Evolutionary conservation across 345 rosid species (phyloP).

Genomic region (Trapa incisa): DNA sequence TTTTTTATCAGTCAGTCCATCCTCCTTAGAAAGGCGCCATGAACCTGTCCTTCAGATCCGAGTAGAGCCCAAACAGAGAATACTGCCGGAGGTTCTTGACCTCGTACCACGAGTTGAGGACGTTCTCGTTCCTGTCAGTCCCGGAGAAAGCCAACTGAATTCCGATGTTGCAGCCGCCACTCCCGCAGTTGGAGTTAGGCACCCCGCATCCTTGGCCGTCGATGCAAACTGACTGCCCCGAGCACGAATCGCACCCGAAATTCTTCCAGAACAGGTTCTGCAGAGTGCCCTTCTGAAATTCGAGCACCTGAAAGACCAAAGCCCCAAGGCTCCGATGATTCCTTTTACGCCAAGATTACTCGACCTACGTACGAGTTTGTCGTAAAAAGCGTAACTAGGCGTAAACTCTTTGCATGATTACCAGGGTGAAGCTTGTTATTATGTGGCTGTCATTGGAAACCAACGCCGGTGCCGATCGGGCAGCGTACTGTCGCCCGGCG

Average conservation of each 20-base stretch:
- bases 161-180: slow-evolving; percentile 40
- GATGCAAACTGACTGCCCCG: slow-evolving; percentile 35
- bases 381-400: too few relatives aligned
- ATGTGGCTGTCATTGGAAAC: slow-evolving; percentile 52
- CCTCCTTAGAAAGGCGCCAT: neutral
- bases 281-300: slow-evolving; percentile 69
- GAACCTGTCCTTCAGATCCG: slow-evolving; percentile 24
- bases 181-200: slow-evolving; percentile 42
- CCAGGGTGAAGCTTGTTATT: slow-evolving; percentile 80
- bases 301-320: slow-evolving; percentile 43
- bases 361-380: too few relatives aligned
- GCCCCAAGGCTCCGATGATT: neutral
- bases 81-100: slow-evolving; percentile 48
- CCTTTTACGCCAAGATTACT: too few relatives aligned
- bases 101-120: slow-evolving; percentile 84
- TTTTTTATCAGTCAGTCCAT: too few relatives aligned
- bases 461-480: slow-evolving; percentile 61
- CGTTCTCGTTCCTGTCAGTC: slow-evolving; percentile 59
- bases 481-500: slow-evolving; percentile 86
- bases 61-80: slow-evolving; percentile 50
- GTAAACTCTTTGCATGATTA: slow-evolving; percentile 12
- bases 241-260: slow-evolving; percentile 60
- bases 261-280: slow-evolving; percentile 70
- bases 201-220: slow-evolving; percentile 56
- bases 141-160: slow-evolving; percentile 79